Conservation (phyloP, 495 filamentous ascomycete genomes). For the Cercophora samala region DNA sequence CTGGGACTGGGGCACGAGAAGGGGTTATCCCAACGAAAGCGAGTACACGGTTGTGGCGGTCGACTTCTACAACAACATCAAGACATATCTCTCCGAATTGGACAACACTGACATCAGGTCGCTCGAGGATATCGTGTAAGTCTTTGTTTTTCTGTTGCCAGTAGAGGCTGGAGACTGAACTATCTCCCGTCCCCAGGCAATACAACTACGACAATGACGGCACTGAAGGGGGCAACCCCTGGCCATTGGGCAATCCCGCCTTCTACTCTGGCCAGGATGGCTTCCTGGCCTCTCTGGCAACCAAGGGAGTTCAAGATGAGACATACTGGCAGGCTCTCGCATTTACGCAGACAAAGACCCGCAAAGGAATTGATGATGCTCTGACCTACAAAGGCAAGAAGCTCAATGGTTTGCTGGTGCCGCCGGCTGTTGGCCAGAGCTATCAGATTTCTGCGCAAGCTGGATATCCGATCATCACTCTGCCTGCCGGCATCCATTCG, state of each 20-base stretch:
- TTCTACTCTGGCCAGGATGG: constrained; percentile 69
- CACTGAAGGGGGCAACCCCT: constrained; percentile 65
- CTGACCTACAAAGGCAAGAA: constrained; percentile 47
- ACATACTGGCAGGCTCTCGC: constrained; percentile 62
- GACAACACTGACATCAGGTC: constrained; percentile 59
- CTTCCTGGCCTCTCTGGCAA: constrained; percentile 58
- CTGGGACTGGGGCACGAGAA: constrained; percentile 65
- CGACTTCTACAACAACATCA: constrained; percentile 75
- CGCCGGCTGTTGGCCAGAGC: constrained; percentile 62
- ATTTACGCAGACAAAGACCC: constrained; percentile 56
- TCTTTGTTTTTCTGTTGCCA: not conserved
- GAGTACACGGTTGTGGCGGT: constrained; percentile 71
- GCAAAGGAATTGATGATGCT: constrained; percentile 67
- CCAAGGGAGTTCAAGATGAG: constrained; percentile 59
- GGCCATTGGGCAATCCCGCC: constrained; percentile 53
- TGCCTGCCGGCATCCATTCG: constrained; percentile 56
- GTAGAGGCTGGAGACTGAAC: no score
- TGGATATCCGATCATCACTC: constrained; percentile 68
- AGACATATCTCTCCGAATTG: constrained; percentile 61
- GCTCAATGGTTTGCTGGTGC: constrained; percentile 61
- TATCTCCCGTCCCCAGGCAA: constrained; percentile 7
- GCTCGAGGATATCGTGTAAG: constrained; percentile 61
- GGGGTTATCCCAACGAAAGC: constrained; percentile 63
- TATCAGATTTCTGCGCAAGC: constrained; percentile 53
- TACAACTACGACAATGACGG: constrained; percentile 66